Evolutionary conservation across 2,329 filamentous ascomycete species (phyloP).

Genomic region (Microsporum audouinii): DNA sequence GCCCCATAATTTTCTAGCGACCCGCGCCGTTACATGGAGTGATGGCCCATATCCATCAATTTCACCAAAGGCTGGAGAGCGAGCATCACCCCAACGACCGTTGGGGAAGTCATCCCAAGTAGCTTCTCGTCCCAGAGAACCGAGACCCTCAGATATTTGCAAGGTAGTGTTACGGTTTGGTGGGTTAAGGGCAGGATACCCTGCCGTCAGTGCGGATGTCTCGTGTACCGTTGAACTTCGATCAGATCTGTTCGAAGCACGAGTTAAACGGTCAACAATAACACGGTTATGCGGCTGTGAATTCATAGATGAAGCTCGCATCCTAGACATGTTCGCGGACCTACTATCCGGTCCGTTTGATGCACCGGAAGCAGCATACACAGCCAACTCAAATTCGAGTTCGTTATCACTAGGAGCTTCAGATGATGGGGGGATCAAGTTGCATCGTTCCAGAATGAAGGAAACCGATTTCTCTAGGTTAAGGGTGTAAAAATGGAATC

Average conservation of each 20-base stretch:
- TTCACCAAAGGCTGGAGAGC: conserved; percentile 87
- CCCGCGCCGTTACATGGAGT: conserved; percentile 74
- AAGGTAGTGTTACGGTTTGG: conserved; percentile 75
- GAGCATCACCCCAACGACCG: conserved; percentile 84
- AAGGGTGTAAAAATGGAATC: conserved; percentile 95
- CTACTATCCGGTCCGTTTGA: conserved; percentile 19
- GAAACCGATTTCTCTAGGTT: conserved; percentile 94
- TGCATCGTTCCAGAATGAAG: conserved; percentile 74
- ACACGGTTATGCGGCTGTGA: conserved; percentile 80
- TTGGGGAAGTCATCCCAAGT: conserved; percentile 99
- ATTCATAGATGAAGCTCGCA: conserved; percentile 66
- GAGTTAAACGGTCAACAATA: conserved; percentile 55
- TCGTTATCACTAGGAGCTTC: conserved; percentile 34
- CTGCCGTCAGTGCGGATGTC: conserved; percentile 64
- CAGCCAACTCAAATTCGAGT: conserved; percentile 35
- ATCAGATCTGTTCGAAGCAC: conserved; percentile 24
- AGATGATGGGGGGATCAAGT: conserved; percentile 57
- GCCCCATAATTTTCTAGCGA: conserved; percentile 78
- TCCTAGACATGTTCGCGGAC: conserved; percentile 28
- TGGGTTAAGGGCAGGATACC: conserved; percentile 53
- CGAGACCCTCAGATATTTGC: conserved; percentile 88
- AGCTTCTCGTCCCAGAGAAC: conserved; percentile 77
- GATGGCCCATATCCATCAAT: conserved; percentile 98
- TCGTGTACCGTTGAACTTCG: conserved; percentile 42
- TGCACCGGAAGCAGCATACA: conserved; percentile 23